Evolutionary conservation across 2,329 filamentous ascomycete species (phyloP).

Genomic region (Xylaria polymorpha): DNA sequence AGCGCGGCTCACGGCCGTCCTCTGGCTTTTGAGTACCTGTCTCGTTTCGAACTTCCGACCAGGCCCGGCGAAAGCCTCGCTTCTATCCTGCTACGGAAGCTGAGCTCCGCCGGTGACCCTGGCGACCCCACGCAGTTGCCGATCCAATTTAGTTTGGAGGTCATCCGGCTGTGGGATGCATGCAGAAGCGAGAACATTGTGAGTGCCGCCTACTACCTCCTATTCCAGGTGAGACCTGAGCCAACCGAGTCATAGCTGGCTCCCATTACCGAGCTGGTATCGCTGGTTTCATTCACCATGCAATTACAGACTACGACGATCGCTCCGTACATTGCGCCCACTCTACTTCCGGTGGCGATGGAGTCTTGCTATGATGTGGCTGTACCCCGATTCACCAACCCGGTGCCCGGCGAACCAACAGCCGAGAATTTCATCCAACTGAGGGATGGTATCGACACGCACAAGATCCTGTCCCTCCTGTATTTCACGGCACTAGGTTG

Average conservation of each 20-base stretch:
- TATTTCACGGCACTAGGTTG: constrained; percentile 72
- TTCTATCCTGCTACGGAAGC: constrained; percentile 73
- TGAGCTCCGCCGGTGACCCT: constrained; percentile 67
- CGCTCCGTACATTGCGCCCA: constrained; percentile 68
- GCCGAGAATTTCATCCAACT: constrained; percentile 59
- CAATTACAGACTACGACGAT: constrained; percentile 69
- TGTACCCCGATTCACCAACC: constrained; percentile 64
- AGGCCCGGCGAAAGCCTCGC: constrained; percentile 71
- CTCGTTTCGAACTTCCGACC: constrained; percentile 73
- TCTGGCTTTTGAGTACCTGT: constrained; percentile 74
- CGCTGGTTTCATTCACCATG: constrained; percentile 72
- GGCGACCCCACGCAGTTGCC: constrained; percentile 66
- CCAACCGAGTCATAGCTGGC: constrained; percentile 58
- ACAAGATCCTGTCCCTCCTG: constrained; percentile 73
- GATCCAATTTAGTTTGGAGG: constrained; percentile 70
- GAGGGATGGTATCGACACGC: constrained; percentile 68
- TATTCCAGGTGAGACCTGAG: constrained; percentile 2
- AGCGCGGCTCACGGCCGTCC: constrained; percentile 65
- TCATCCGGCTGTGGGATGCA: constrained; percentile 75
- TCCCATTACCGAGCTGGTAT: constrained; percentile 73
- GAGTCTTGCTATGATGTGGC: constrained; percentile 70
- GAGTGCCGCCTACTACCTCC: constrained; percentile 46
- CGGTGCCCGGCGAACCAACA: constrained; percentile 60
- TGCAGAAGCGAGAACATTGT: constrained; percentile 70
- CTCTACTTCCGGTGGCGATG: constrained; percentile 66